Base-by-base conservation (phyloP, 2,329 filamentous ascomycete genomes). In the Fusarium sp. region DNA sequence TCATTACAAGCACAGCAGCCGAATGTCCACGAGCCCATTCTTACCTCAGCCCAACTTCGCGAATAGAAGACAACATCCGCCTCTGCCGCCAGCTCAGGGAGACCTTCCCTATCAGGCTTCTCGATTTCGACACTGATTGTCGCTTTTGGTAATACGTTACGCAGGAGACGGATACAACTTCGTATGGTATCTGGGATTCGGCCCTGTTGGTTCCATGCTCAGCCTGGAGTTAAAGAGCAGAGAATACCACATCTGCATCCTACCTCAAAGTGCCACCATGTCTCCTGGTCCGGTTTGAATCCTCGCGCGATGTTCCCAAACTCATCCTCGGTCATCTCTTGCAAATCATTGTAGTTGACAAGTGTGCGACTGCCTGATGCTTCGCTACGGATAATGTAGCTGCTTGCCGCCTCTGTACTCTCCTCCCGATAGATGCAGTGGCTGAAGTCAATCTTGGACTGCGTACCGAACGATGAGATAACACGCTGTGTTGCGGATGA, bases 51-150 rank as follows among this genome's bases (percentile, higher is more conserved):
- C 91, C 92, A 94, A 54, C 84, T 85, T 74, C 86, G 88, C 15
- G 91, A 92, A 80, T 91, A 93, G 78, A 93, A 93, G n/a, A 93
- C 88, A 20, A 92, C 86, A 75, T 93, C 89, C 27, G 90, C 91
- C 72, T 86, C 83, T 40, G 83, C 82, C 30, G 90, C 90, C 50
- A 93, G 84, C 32, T 87, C 83, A 53, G 83, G 80, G 60, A 93
- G 83, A 5, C 89, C 90, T 32, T 80, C 78, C 14, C 92, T 86
- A 15, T 84, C 85, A 4, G 91, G 91, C 77, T 92, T 93, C 81
- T 94, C 92, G 44, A 92, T 82, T 79, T 94, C 92, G 58, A 93
- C 88, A 78, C 91, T 94, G 76, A 93, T 82, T 49, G 75, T 84
- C 49, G 84, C 81, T 7, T 73, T 76, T 30, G 84, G 85, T 58